Evolutionary conservation across 257 asterid genomes (phyloP).

Genomic region (Solanum verrucosum): DNA sequence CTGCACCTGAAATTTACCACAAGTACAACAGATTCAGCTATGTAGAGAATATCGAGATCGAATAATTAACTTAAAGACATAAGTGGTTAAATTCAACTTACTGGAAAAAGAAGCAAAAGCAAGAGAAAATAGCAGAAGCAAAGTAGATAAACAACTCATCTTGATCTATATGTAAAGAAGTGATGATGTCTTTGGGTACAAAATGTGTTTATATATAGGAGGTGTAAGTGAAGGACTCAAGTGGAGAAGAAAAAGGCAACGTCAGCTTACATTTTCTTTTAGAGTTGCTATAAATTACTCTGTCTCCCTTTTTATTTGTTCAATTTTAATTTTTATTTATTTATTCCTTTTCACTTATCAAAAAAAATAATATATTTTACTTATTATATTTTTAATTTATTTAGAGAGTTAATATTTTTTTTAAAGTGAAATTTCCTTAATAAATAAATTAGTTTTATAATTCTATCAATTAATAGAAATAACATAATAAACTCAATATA

Average conservation of each 20-base stretch:
- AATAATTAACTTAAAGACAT: not conserved
- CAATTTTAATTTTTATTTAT: too few species aligned
- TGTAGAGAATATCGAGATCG: not conserved
- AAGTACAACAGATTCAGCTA: not conserved
- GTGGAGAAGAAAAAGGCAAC: not conserved
- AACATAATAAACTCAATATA: too few species aligned
- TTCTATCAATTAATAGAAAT: too few species aligned
- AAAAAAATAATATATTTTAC: too few species aligned
- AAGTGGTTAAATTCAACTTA: not conserved
- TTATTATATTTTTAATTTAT: too few species aligned
- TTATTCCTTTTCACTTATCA: too few species aligned
- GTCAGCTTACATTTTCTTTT: not conserved
- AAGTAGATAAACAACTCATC: not conserved
- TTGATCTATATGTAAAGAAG: not conserved
- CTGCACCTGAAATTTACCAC: constrained; percentile 38
- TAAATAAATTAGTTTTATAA: too few species aligned
- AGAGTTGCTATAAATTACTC: not conserved
- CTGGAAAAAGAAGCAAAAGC: not conserved
- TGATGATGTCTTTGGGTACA: not conserved
- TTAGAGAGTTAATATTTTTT: too few species aligned
- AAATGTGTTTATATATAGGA: not conserved
- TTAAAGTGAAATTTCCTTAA: too few species aligned
- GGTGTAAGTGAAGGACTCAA: not conserved
- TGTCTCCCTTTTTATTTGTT: too few species aligned
- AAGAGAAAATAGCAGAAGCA: not conserved